These are phyloP conservation scores for Panicum hallii DNA, from an alignment of 202 grass and related monocot genomes.

Conservation along the genomic window DNA sequence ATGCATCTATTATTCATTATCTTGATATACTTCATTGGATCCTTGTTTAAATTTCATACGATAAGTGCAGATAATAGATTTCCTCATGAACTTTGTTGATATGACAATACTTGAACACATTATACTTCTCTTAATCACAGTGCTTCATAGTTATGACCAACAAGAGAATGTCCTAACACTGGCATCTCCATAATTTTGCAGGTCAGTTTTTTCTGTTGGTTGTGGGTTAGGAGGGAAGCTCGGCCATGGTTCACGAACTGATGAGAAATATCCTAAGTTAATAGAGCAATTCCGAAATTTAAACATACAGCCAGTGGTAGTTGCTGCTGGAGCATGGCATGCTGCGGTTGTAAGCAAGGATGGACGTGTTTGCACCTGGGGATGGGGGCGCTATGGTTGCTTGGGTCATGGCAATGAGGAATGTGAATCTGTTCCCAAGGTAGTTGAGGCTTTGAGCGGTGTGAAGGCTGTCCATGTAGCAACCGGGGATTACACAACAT, in stretches of 20 bases:
- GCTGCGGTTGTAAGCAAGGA: slow-evolving; percentile 86
- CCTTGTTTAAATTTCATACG: slow-evolving; percentile 1
- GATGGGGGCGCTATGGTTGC: slow-evolving; percentile 95
- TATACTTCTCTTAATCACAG: not conserved
- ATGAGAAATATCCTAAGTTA: slow-evolving; percentile 91
- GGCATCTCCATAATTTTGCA: slow-evolving; percentile 34
- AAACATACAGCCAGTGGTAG: slow-evolving; percentile 80
- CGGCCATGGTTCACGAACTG: slow-evolving; percentile 78
- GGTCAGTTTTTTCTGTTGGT: slow-evolving; percentile 93
- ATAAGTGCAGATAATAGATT: not conserved
- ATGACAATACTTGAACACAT: not conserved
- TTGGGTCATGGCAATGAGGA: slow-evolving; percentile 97
- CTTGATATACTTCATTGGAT: slow-evolving; percentile 18
- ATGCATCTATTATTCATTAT: not conserved
- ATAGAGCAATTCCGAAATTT: slow-evolving; percentile 75
- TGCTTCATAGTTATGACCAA: not conserved
- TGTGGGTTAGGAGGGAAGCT: slow-evolving; percentile 96
- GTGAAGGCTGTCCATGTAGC: slow-evolving; percentile 83
- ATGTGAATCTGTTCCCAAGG: slow-evolving; percentile 82
- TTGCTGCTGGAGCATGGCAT: slow-evolving; percentile 95
- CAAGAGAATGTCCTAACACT: slow-evolving; percentile 15
- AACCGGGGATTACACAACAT: slow-evolving; percentile 90
- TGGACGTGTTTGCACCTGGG: slow-evolving; percentile 91
- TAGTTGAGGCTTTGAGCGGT: slow-evolving; percentile 72
- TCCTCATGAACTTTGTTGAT: not conserved